These are phyloP conservation scores for Blastobotrys ciferrii DNA, from an alignment of 1,139 yeast species.

Conservation along the genomic window DNA sequence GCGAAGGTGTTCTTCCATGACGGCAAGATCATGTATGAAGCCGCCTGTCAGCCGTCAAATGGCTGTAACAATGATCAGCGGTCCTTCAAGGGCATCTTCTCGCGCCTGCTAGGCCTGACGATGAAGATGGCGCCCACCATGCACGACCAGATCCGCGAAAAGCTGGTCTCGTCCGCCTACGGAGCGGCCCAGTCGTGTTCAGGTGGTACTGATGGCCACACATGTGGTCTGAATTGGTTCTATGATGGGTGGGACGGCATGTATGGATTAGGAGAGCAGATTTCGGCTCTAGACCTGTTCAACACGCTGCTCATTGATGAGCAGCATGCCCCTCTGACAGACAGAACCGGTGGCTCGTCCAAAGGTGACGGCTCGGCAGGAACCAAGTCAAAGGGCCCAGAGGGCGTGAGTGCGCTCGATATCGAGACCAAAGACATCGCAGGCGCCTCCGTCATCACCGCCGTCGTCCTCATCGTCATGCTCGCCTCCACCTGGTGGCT, in stretches of 20 bases:
- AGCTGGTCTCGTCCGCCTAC: slow-evolving; percentile 51
- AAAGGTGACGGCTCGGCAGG: slow-evolving; percentile 37
- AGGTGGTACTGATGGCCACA: slow-evolving; percentile 74
- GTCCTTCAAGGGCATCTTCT: slow-evolving; percentile 69
- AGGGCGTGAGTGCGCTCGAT: slow-evolving; percentile 40
- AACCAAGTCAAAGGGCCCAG: slow-evolving; percentile 10
- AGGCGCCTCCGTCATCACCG: slow-evolving; percentile 87
- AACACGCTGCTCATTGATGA: slow-evolving; percentile 44
- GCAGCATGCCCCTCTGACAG: slow-evolving; percentile 44
- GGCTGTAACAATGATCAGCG: slow-evolving; percentile 74
- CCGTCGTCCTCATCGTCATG: slow-evolving; percentile 62
- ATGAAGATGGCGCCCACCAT: slow-evolving; percentile 54
- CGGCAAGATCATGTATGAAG: slow-evolving; percentile 57
- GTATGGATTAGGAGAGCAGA: slow-evolving; percentile 78
- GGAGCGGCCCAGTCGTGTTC: slow-evolving; percentile 72
- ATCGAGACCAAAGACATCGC: slow-evolving; percentile 68
- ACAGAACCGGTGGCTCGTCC: slow-evolving; percentile 48
- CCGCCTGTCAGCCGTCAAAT: slow-evolving; percentile 60
- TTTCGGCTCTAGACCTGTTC: slow-evolving; percentile 71
- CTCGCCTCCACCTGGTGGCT: slow-evolving; percentile 75
- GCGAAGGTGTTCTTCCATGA: slow-evolving; percentile 50
- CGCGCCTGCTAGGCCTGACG: slow-evolving; percentile 63
- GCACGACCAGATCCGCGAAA: slow-evolving; percentile 43
- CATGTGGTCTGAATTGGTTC: slow-evolving; percentile 72
- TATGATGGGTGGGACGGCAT: slow-evolving; percentile 55